Conservation (phyloP, 495 filamentous ascomycete genomes). For the Cetradonia linearis region DNA sequence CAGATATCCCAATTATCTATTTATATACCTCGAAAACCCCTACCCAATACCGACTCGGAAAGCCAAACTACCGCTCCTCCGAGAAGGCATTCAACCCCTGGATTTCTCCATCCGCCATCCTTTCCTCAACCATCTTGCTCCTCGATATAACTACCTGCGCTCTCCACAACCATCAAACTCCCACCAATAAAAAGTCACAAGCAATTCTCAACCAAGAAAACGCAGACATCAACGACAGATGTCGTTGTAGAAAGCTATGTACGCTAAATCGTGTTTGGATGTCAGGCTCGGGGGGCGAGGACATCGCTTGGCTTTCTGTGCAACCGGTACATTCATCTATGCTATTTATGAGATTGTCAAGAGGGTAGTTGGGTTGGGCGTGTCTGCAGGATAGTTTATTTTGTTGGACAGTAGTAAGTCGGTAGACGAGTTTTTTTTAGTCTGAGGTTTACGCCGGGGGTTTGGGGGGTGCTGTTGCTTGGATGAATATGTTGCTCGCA, state of each 20-base stretch:
- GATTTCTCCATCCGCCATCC: neutral
- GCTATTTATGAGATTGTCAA: no score
- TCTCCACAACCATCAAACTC: neutral
- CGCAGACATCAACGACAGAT: neutral
- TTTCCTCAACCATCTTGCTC: neutral
- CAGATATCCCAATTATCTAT: no score
- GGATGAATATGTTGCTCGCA: no score
- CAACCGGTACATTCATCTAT: neutral
- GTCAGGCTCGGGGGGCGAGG: neutral
- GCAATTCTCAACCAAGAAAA: neutral
- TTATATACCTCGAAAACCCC: neutral
- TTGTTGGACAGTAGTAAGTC: no score
- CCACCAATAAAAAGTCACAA: neutral
- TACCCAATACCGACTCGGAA: neutral
- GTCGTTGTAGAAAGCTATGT: neutral
- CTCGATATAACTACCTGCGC: neutral
- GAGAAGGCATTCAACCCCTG: neutral
- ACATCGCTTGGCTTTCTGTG: neutral
- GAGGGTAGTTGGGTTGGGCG: no score
- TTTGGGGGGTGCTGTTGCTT: no score
- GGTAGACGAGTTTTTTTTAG: no score
- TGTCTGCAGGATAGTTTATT: neutral
- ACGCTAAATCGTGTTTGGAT: conserved; percentile 1
- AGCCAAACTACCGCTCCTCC: neutral
- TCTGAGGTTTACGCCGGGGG: no score